Base-by-base conservation (phyloP, 805 yeast species). In the Wickerhamomyces ciferrii region DNA sequence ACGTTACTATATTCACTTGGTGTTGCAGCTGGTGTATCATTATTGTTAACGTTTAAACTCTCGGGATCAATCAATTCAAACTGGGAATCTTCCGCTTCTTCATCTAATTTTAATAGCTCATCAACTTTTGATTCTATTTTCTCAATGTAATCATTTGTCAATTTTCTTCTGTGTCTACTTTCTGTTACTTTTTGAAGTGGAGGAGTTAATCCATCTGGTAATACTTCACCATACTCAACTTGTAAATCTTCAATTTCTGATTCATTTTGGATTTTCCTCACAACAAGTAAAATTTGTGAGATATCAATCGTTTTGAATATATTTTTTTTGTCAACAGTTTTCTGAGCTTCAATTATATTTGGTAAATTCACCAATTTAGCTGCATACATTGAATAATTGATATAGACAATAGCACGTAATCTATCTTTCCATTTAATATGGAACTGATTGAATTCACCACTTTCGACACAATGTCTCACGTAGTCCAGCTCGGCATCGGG, bases 351-450 rank as follows among this genome's bases (percentile, higher is more conserved):
- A 10, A 87, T 77, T 4, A 91, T 66, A 0, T 96, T 87, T 0
- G 99, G 99, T 51, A 94, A 69, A 56, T 91, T 92, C n/a, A 94
- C 79, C 32, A 94, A 68, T 51, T 88, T 81, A 0, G 96, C 97
- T 7, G 87, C 89, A 62, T 87, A 92, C 50, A 81, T 63, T 14
- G 79, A 74, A 39, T 81, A 84, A 49, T 81, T 78, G n/a, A 94
- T 75, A 20, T 76, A 74, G 2, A 92, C 79, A 19, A 88, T 75
- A 0, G 97, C 97, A 49, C 88, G 79, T 39, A 83, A 76, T 43
- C 83, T 74, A 52, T 92, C 94, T 49, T 84, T 80, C 89, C 96
- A 92, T 60, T 84, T 85, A 52, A 94, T 76, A 42, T 76, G 76
- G 35, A 92, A 72, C 2, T 83, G 84, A 18, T 83, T 73, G 51